phyloP scores from a whole-genome alignment of 371 early-diverging fungal genomes.

The Choanephora cucurbitarum region DNA sequence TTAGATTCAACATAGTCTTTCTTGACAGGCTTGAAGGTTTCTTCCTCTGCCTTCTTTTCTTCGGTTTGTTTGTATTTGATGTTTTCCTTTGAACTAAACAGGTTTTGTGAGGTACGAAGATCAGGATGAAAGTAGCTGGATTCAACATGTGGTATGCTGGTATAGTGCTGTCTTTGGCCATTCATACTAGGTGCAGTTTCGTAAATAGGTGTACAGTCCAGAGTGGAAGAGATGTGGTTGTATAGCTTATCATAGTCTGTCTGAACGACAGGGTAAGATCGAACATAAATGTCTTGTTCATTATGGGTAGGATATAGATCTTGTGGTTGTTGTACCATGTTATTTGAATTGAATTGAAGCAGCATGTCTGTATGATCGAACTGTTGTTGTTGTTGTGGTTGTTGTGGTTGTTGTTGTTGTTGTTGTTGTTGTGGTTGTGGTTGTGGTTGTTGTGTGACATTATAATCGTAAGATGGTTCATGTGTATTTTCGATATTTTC shows the following conservation, averaged over 20 bases:
- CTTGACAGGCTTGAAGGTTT: conserved; percentile 8
- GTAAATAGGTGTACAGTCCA: not conserved
- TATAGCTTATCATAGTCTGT: not conserved
- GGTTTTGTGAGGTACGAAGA: conserved; percentile 14
- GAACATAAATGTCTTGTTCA: conserved; percentile 24
- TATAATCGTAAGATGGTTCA: conserved; percentile 1
- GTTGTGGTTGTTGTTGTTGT: too few relatives aligned
- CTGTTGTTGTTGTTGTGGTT: too few relatives aligned
- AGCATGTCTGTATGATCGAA: conserved; percentile 11
- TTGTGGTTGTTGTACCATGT: not conserved
- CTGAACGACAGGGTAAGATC: conserved; percentile 18
- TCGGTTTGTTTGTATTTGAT: conserved; percentile 20
- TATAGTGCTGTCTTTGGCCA: conserved; percentile 19
- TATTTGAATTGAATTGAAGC: conserved; percentile 14
- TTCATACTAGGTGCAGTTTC: conserved; percentile 9
- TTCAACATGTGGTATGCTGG: conserved; percentile 10
- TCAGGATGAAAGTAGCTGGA: conserved; percentile 11
- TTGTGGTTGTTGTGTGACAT: not conserved
- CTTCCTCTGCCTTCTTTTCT: conserved; percentile 6
- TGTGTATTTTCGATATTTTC: conserved; percentile 11
- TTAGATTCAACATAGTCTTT: conserved; percentile 6
- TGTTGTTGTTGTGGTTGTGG: too few relatives aligned
- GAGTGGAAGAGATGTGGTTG: not conserved
- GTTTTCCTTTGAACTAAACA: conserved; percentile 18
- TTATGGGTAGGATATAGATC: conserved; percentile 6